Evolutionary conservation across 176 grass and related monocot species (phyloP).

Genomic region (Carex myosuroides): DNA sequence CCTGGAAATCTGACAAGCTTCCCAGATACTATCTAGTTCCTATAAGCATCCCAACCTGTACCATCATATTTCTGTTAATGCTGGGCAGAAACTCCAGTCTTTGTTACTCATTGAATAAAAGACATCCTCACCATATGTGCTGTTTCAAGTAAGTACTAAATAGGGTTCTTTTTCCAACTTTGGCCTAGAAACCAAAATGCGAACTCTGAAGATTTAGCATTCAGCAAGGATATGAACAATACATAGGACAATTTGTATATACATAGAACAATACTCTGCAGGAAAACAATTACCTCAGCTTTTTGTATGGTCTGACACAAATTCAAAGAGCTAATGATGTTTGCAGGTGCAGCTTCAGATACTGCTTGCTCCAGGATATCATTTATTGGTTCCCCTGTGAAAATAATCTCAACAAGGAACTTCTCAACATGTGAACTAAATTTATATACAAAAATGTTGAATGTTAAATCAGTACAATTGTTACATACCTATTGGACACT

Average conservation of each 20-base stretch:
- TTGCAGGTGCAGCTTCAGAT: not conserved
- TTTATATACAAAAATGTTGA: not conserved
- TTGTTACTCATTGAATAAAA: not conserved
- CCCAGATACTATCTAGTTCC: not conserved
- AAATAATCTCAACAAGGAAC: not conserved
- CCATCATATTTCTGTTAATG: not conserved
- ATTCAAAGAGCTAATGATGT: not conserved
- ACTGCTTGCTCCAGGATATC: not conserved
- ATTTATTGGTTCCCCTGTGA: not conserved
- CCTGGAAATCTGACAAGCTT: not conserved
- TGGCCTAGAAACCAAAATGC: not conserved
- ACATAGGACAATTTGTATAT: not conserved
- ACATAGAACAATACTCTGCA: not conserved
- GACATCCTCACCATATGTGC: not conserved
- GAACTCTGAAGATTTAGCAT: not conserved
- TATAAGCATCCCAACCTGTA: not conserved
- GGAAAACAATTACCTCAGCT: slow-evolving; percentile 8
- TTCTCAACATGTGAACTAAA: not conserved
- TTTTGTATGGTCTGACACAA: not conserved
- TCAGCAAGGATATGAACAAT: not conserved
- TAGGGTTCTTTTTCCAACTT: not conserved
- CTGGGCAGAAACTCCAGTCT: not conserved
- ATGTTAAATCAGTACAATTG: not conserved
- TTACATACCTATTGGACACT: not conserved
- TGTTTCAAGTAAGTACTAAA: not conserved